Evolutionary conservation across 2,329 filamentous ascomycete species (phyloP), one percentile per base, ranked within the genome.

Genomic region (Pyrenophora graminea): DNA sequence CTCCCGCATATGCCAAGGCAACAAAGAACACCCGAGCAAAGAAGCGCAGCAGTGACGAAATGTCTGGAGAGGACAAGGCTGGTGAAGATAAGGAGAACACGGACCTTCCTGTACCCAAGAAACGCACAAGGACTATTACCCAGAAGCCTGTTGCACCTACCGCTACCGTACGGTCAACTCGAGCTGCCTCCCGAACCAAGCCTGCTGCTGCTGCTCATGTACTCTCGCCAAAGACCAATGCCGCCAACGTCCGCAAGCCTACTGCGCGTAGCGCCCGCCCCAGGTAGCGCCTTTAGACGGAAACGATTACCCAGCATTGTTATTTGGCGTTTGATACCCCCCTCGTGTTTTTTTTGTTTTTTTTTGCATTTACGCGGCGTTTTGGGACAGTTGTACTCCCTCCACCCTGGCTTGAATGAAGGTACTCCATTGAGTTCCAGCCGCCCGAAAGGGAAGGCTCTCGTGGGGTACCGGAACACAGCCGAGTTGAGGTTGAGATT

Each of bases 1-100:
- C 39, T 10, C 31, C 50, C 6, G 13, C 46, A 37, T 53, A 53
- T 30, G 41, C 45, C 8, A 53, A 46, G 13, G 34, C 48, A 12
- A 45, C 45, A 3, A 59, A 55, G 48, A 27, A 55, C 3, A 50
- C 53, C 7, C 62, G 64, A 13, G 53, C 53, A n/a, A 61, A 59
- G 37, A 70, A 69, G 51, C 60, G 65, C 39, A 53, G 53, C 44
- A 67, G 63, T 48, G 62, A 67, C 33, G 66, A 70, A 31, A 46
- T 62, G 27, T 58, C 63, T 7, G 54, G 63, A 46, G 62, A 67
- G 30, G 66, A 70, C 25, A 46, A 62, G 31, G 56, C 63, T 7
- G 54, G 58, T 9, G 61, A 67, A 18, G 60, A 68, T 55, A 70
- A 70, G 56, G 66, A 70, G 44, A 70, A 70, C 21, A 51, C 62